Evolutionary conservation across 2,329 filamentous ascomycete genomes (phyloP).

Genomic region (Diaporthe destruens): DNA sequence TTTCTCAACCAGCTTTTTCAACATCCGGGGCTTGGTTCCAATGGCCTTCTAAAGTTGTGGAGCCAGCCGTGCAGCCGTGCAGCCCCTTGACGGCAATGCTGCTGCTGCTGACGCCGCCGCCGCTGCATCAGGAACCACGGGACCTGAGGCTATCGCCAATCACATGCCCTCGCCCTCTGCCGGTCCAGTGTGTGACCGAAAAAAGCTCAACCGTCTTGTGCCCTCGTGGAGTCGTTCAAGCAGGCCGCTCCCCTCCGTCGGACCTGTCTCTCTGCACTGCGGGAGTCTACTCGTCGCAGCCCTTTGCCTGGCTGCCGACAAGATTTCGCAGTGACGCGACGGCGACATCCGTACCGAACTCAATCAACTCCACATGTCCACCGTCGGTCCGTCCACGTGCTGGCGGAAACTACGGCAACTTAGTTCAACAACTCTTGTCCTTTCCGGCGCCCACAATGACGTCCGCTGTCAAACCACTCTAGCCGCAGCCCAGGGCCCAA

Average conservation of each 20-base stretch:
- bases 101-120: constrained; percentile 6
- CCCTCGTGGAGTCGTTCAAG: not conserved
- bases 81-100: not conserved
- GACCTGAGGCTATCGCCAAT: not conserved
- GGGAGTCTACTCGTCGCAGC: not conserved
- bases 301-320: not conserved
- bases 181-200: constrained; percentile 11
- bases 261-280: not conserved
- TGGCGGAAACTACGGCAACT: constrained; percentile 1
- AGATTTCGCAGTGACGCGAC: not conserved
- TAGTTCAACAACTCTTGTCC: not conserved
- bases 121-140: constrained; percentile 5
- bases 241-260: constrained; percentile 15
- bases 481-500: not conserved
- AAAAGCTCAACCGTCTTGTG: not conserved
- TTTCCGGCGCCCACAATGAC: not conserved
- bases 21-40: constrained; percentile 7
- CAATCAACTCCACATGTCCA: not conserved
- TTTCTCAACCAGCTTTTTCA: not conserved
- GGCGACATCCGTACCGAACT: not conserved
- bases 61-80: not conserved
- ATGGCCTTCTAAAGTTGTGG: constrained; percentile 21
- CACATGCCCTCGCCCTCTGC: not conserved
- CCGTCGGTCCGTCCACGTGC: too few species aligned
- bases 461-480: not conserved